Evolutionary conservation across 129 eudicot genomes (phyloP).

Genomic region (Lonicera japonica): DNA sequence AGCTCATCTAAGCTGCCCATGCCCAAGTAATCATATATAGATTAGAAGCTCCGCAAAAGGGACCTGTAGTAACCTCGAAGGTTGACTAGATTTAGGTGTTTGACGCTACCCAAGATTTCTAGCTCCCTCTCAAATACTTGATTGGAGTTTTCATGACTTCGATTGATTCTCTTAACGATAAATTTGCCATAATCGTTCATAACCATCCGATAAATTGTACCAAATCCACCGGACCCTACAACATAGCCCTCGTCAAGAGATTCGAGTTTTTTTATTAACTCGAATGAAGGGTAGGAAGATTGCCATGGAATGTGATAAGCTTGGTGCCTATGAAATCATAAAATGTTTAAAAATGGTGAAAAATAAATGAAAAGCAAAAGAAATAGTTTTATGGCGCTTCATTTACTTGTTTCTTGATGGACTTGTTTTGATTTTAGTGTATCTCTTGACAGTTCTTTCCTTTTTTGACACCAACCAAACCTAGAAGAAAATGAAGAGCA

Average conservation of each 20-base stretch:
- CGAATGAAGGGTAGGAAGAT: slow-evolving; percentile 87
- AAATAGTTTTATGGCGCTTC: not conserved
- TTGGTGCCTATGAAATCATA: slow-evolving; percentile 55
- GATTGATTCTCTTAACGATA: slow-evolving; percentile 86
- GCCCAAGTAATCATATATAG: slow-evolving; percentile 82
- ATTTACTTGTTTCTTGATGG: slow-evolving; percentile 72
- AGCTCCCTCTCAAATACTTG: slow-evolving; percentile 80
- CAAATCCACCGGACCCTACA: slow-evolving; percentile 95
- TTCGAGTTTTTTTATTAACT: slow-evolving; percentile 87
- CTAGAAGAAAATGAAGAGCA: slow-evolving; percentile 54
- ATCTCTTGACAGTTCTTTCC: slow-evolving; percentile 79
- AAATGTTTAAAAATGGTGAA: not conserved
- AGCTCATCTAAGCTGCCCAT: slow-evolving; percentile 79
- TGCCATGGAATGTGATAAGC: slow-evolving; percentile 89
- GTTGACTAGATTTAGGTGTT: slow-evolving; percentile 88
- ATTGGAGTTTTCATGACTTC: slow-evolving; percentile 78
- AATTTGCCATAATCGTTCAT: slow-evolving; percentile 99
- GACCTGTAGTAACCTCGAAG: slow-evolving; percentile 90
- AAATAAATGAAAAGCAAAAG: not conserved
- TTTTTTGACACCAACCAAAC: slow-evolving; percentile 70
- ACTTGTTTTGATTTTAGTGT: slow-evolving; percentile 86
- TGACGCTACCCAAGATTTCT: slow-evolving; percentile 83
- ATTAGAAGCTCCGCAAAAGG: slow-evolving; percentile 85
- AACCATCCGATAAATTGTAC: slow-evolving; percentile 92
- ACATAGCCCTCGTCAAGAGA: slow-evolving; percentile 75